Percentiles rank a stretch among this genome's conserved stretches.
Conservation (phyloP, 2,329 filamentous ascomycete genomes). For the Aspergillus ochraceus region DNA sequence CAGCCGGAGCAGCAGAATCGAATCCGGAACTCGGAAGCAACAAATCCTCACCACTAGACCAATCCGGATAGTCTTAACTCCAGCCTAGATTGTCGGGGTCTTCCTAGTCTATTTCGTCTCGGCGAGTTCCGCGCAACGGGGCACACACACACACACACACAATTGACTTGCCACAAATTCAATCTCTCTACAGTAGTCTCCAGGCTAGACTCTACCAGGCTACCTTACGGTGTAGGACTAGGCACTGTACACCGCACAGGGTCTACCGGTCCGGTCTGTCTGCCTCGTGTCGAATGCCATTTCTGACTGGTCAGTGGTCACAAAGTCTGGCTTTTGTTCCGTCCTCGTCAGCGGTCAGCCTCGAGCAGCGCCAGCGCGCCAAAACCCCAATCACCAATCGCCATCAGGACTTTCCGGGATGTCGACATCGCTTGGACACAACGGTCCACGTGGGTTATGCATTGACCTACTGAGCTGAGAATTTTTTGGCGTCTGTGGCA, state of each 20-base stretch:
- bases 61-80: not conserved
- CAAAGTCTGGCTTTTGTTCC: not conserved
- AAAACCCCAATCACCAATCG: not conserved
- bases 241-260: too few species aligned
- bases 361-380: not conserved
- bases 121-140: not conserved
- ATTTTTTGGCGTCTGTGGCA: not conserved
- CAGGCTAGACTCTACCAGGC: not conserved
- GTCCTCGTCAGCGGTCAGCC: not conserved
- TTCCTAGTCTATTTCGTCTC: not conserved
- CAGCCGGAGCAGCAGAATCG: not conserved
- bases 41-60: not conserved
- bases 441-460: conserved; percentile 19
- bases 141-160: not conserved
- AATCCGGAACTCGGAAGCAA: not conserved
- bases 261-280: not conserved
- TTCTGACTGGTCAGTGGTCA: not conserved
- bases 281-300: not conserved
- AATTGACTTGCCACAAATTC: not conserved
- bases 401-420: not conserved
- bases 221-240: not conserved
- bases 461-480: conserved; percentile 11
- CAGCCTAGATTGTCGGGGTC: not conserved
- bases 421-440: conserved; percentile 6
- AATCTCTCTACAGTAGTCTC: not conserved